A percentile compares a stretch with the other conserved stretches of the same genome.
Conservation (phyloP, 345 rosid species). For the Limnanthes douglasii region DNA sequence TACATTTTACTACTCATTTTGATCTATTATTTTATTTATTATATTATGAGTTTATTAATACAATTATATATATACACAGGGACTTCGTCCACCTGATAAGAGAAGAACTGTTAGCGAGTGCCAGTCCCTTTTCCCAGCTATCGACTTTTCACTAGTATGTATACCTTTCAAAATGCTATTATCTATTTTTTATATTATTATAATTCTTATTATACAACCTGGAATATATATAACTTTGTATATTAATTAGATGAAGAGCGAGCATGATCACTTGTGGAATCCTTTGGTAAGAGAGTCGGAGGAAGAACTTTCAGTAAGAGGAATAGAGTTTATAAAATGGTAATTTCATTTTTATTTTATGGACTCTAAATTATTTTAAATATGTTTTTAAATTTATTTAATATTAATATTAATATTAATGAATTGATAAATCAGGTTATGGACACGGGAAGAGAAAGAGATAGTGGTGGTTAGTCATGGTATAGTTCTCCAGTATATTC, state of each 20-base stretch:
- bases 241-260: constrained; percentile 16
- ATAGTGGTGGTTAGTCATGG: constrained; percentile 23
- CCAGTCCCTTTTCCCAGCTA: constrained; percentile 34
- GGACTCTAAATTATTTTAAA: background rate
- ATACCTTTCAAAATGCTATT: background rate
- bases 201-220: background rate
- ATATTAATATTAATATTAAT: background rate
- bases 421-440: constrained; percentile 9
- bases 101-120: constrained; percentile 46
- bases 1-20: background rate
- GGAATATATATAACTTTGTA: background rate
- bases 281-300: constrained; percentile 18
- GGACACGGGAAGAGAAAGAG: constrained; percentile 21
- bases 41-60: background rate
- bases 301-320: constrained; percentile 16
- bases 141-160: constrained; percentile 61
- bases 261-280: constrained; percentile 17
- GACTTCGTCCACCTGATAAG: constrained; percentile 62
- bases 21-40: background rate
- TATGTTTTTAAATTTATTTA: background rate
- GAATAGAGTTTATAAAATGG: constrained; percentile 23
- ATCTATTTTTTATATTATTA: background rate
- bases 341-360: background rate
- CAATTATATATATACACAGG: constrained; percentile 21
- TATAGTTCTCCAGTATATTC: constrained; percentile 19